phyloP scores from a whole-genome alignment of 306 rosid species.

The Glycine tomentella region DNA sequence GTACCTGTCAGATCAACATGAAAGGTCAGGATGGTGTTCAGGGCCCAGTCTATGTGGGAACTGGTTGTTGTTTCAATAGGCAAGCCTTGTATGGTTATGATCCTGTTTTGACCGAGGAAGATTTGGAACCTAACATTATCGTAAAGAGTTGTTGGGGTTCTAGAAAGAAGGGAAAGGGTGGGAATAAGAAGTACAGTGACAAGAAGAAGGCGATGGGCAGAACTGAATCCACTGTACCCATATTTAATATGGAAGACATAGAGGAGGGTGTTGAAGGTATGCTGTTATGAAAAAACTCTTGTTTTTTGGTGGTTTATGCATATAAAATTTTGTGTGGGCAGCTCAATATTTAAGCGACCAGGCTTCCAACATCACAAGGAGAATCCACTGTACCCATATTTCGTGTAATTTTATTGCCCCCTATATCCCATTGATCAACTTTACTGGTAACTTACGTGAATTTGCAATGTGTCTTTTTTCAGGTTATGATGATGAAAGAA shows the following conservation, averaged over 20 bases:
- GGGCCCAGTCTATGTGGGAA: constrained; percentile 99
- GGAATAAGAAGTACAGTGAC: constrained; percentile 82
- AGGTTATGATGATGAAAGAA: constrained; percentile 96
- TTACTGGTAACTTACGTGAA: background rate
- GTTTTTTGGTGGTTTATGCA: too few relatives aligned
- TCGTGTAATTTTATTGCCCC: constrained; percentile 18
- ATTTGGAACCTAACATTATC: constrained; percentile 89
- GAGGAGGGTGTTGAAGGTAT: constrained; percentile 98
- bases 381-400: too few relatives aligned
- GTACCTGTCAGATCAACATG: constrained; percentile 80
- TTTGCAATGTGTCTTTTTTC: constrained; percentile 45
- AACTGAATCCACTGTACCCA: constrained; percentile 92
- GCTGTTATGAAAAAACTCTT: constrained; percentile 39
- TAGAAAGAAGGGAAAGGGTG: constrained; percentile 76
- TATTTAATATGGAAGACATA: constrained; percentile 93
- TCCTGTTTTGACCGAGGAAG: constrained; percentile 92
- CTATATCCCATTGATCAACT: background rate
- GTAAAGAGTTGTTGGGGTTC: constrained; percentile 98
- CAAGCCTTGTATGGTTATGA: constrained; percentile 98
- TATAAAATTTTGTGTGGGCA: too few relatives aligned
- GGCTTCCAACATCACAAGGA: too few relatives aligned
- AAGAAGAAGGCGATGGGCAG: constrained; percentile 82
- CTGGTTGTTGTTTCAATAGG: constrained; percentile 99
- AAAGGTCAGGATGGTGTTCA: constrained; percentile 97
- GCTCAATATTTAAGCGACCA: too few relatives aligned